Base-by-base conservation (phyloP, 2,329 filamentous ascomycete species). In the Fusarium multiceps region DNA sequence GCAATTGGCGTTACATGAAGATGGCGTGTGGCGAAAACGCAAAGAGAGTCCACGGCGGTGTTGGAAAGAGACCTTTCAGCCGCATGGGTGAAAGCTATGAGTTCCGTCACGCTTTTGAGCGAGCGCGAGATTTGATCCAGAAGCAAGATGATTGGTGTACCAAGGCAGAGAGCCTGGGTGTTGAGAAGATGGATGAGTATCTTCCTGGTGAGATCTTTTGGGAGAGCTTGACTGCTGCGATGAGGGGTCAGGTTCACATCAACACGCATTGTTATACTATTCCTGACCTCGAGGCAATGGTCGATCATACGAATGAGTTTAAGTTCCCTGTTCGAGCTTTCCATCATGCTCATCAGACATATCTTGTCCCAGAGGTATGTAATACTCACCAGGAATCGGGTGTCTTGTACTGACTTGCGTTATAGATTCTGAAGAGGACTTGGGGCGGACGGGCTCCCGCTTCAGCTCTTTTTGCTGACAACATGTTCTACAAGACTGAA, bases 21-120 rank as follows among this genome's bases (percentile, higher is more conserved):
- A 92, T 92, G 90, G 90, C 90, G 0, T 92, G 90, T 68, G 90
- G 90, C 37, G 90, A 92, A 78, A 92, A 92, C 72, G 82, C 90
- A 3, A 91, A 91, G 80, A 80, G 84, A 1, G 80, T 88, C 1
- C 90, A 91, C 63, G 89, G 89, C 12, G 82, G 81, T 47, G 74
- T 80, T 7, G 88, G 87, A 25, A 82, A 84, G 54, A 81, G 81
- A 47, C 89, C 88, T 1, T 83, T 83, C 57, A 91, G 87, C 65
- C 82, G 90, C 2, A 80, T 92, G 73, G 90, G 90, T 11, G 89
- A 92, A 78, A 90, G 89, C 49, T 92, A 88, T 84, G 85, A 89
- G 67, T 90, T 92, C 72, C 84, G 90, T 3, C 89, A 89, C 62
- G 89, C 89, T 3, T 89, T 92, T 66, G 89, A 92, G 75, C 84